Evolutionary conservation across 805 yeast species (phyloP), one percentile per base, ranked within the genome.

Genomic region (Candida suzukii): DNA sequence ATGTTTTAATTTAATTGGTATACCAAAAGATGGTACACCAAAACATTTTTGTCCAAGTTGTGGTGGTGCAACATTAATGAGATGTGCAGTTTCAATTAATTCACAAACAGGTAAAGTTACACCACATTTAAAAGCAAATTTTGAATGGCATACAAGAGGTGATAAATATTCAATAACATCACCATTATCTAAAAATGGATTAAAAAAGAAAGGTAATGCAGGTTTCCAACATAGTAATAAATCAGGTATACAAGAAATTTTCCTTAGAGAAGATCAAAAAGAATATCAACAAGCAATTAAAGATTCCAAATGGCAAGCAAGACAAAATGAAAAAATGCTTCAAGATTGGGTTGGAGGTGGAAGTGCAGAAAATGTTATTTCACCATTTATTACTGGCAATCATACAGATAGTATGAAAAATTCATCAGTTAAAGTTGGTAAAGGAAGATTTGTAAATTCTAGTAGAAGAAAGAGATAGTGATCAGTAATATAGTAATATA

Each of bases 341-440:
- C 80, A 83, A 50, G 88, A 87, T 53, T 93, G 95, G 83, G 80
- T 90, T 39, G 96, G 97, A 16, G 95, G 95, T n/a, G 93, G 93
- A 6, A 79, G 88, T 41, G 90, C 97, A 41, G 86, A 83, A 63
- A 84, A 84, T 52, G 79, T 80, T 50, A 78, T 84, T 39, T 83
- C 96, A 13, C 99, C 99, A n/a, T 93, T 93, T 42, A 74, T 70
- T 32, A 70, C 79, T 29, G 78, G 83, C n/a, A 65, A 73, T 44
- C 74, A 79, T 58, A 57, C 68, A 39, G 61, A 62, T 28, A 57
- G 58, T 39, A 53, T 65, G 16, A 59, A 70, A 49, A 69, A 74
- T 26, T 73, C 80, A 21, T 80, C 84, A 26, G 90, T 88, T 18
- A 76, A 73, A 45, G 85, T 91, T n/a, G 96, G 96, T 9, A 73